Evolutionary conservation across 2,329 filamentous ascomycete species (phyloP), one percentile per base, ranked within the genome.

Genomic region (Dryadomyces quercus-mongolicae): DNA sequence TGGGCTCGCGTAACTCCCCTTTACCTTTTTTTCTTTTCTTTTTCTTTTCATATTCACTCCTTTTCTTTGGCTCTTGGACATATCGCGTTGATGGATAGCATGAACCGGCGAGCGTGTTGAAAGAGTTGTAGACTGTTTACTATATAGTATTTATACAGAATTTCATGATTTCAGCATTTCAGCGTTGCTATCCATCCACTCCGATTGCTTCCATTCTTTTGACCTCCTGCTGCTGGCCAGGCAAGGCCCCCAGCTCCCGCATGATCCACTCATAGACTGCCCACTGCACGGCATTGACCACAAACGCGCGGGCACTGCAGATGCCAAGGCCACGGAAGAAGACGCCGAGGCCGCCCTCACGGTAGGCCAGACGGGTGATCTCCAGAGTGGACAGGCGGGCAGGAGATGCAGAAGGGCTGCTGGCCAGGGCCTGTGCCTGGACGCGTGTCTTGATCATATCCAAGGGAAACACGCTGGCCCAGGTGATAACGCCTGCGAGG

Each of bases 221-320:
- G 38, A 13, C 49, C 38, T 44, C 21, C 1, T 50, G 20, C 10
- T 34, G 36, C 18, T n/a, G 20, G 1, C 22, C 40, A 2, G 49
- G 49, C 40, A 22, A 16, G 16, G 51, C 31, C 16, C 18, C 31
- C 21, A 84, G 64, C 62, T 79, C 73, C 25, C 67, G 64, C 86
- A 95, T 92, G 63, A 88, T 80, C 82, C 86, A 89, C 70, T 96
- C 91, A 66, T 96, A 96, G 6, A 88, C 81, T 22, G 86, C 85
- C 91, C 91, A 97, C 71, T 90, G 76, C n/a, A 88, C 86, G 2
- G 92, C 91, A 71, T 96, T 96, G 43, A 96, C 92, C 52, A 95
- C 73, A 66, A 97, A 96, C 0, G 92, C 92, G 60, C 92, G 75
- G 9, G 86, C 69, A 67, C 88, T 94, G 67, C 92, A 97, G 36